Evolutionary conservation across 352 stramenopile genomes (phyloP), one percentile per base, ranked within the genome.

Genomic region (Pythium vanterpoolii): DNA sequence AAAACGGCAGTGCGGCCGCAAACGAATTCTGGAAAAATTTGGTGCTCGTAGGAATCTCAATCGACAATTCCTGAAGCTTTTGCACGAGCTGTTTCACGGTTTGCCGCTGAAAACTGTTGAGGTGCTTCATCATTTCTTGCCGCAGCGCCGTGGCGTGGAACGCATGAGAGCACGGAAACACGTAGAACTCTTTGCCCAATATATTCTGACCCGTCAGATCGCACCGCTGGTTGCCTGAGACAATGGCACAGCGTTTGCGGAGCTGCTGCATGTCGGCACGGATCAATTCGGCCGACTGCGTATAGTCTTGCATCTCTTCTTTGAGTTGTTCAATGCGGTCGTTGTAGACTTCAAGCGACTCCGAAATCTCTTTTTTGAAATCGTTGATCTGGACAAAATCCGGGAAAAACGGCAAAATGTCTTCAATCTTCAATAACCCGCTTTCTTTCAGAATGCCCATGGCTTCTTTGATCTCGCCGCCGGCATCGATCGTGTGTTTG

Each of bases 311-410:
- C 92, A 97, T 98, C 62, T 98, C 90, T 51, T 86, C 83, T 56
- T 97, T 97, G 18, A 98, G 72, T 57, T 93, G 76, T 46, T 97
- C 86, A 60, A 97, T 97, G 51, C 84, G 84, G 59, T 94, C 80
- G 65, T 95, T 95, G 72, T 97, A 97, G 6, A 92, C 71, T 56
- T 97, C 86, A 4, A 98, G 75, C 21, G 86, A 96, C 49, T 95
- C 82, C 56, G 89, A 97, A 66, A 98, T 98, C 64, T 98, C 88
- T 63, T 96, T 95, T 72, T 98, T 98, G 69, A 98, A 98, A 50
- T 95, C 83, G 66, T 98, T 96, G 60, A 98, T 98, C 43, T 97
- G 85, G 23, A 97, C 89, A 70, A 98, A 98, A 59, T 98, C 93
- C 4, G 93, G 93, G 65, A 98, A 97, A 66, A 97, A 97, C 16